Base-by-base conservation (phyloP, 1,139 yeast species). In the Pneumocystis canis region DNA sequence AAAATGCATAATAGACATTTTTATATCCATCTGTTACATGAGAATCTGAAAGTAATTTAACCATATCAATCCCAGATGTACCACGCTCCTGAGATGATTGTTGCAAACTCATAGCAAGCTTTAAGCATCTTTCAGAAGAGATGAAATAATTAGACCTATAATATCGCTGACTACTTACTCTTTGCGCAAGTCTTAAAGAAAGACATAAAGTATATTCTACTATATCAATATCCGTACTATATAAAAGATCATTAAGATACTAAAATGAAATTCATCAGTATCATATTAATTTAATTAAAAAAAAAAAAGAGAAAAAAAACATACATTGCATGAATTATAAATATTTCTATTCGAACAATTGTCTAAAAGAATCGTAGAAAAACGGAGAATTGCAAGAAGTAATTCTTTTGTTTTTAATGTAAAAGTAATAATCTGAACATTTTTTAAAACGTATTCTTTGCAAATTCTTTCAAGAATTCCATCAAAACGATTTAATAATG, bases 401-500 rank as follows among this genome's bases (percentile, higher is more conserved):
- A 83, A 67, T 37, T 75, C 78, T 60, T 73, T 74, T 67, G 87
- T 95, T 0, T 73, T 73, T 0, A 68, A 41, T 14, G 41, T 58
- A 58, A 65, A 65, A 20, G 64, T 58, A 9, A 31, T 32, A 1
- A n/a, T 41, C 59, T 65, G 66, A 4, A 65, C 57, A 31, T 58
- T 76, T 39, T 76, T 77, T 59, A 86, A 78, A 5, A 77, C 78
- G 69, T 88, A 86, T 66, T 81, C 81, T 16, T 73, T 73, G 32
- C 85, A 80, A 56, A 79, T 74, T 3, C 69, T 68, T 63, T 84
- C 87, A 64, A 88, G 75, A 25, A 87, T 78, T 16, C 77, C 79
- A 71, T 89, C 97, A 69, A 89, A 83, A 68, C 85, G 78, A 72
- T 89, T 86, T 68, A 90, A 76, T 1, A 88, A 82, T 0, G 85